These are phyloP conservation scores for Margaritispora aquatica DNA, from an alignment of 495 filamentous ascomycete genomes.

Conservation along the genomic window DNA sequence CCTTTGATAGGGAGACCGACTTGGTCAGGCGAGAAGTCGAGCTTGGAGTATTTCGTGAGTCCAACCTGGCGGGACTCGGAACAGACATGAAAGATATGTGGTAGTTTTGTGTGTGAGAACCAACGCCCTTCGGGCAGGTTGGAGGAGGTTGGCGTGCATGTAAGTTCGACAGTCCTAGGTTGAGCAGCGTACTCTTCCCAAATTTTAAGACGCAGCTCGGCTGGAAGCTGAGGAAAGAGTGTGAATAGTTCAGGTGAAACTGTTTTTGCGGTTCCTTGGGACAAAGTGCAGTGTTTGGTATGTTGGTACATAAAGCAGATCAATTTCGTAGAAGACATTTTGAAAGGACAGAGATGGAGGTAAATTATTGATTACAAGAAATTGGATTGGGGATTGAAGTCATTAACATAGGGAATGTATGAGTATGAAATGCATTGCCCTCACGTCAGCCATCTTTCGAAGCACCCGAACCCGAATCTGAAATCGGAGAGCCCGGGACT, in stretches of 20 bases:
- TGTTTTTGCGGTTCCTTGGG: background rate
- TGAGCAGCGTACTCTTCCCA: constrained; percentile 5
- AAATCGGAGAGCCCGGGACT: background rate
- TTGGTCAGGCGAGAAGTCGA: constrained; percentile 1
- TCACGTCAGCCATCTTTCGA: background rate
- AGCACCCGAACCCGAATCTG: background rate
- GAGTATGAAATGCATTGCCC: background rate
- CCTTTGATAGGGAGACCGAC: background rate
- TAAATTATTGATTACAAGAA: background rate
- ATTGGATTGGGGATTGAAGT: background rate
- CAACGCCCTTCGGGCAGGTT: constrained; percentile 7
- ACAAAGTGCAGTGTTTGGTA: background rate
- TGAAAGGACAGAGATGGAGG: background rate
- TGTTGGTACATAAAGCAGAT: constrained; percentile 8
- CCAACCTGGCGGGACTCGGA: constrained; percentile 6
- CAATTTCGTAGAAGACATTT: background rate
- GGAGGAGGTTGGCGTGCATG: constrained; percentile 1
- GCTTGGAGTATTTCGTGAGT: background rate
- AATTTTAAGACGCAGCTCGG: constrained; percentile 15
- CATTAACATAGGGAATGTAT: background rate
- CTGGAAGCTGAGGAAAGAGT: constrained; percentile 15
- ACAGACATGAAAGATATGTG: constrained; percentile 3
- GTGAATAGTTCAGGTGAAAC: constrained; percentile 4
- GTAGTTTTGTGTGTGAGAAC: constrained; percentile 9
- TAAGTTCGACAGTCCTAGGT: constrained; percentile 7